Evolutionary conservation across 129 eudicot genomes (phyloP).

Genomic region (sunflower (Helianthus annuus)): HanXRQr2.0-SUNRISE NC_035438.2:85418341-85418840

Average conservation of each 20-base stretch:
- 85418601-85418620: slow-evolving; percentile 68
- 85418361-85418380: not conserved
- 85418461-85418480: slow-evolving; percentile 49
- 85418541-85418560: slow-evolving; percentile 79
- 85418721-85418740: slow-evolving; percentile 96
- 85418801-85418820: slow-evolving; percentile 83
- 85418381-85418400: slow-evolving; percentile 66
- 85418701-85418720: slow-evolving; percentile 66
- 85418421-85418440: slow-evolving; percentile 76
- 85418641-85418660: not conserved
- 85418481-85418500: slow-evolving; percentile 76
- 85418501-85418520: slow-evolving; percentile 77
- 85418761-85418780: slow-evolving; percentile 98
- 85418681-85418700: slow-evolving; percentile 76
- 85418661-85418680: slow-evolving; percentile 47
- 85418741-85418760: slow-evolving; percentile 85
- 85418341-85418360: slow-evolving; percentile 16
- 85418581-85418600: slow-evolving; percentile 73
- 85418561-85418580: slow-evolving; percentile 91
- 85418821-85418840: slow-evolving; percentile 88
- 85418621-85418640: slow-evolving; percentile 16
- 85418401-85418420: slow-evolving; percentile 81
- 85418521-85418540: slow-evolving; percentile 69
- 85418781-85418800: slow-evolving; percentile 72
- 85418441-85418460: slow-evolving; percentile 67